Base-by-base conservation (phyloP, 495 filamentous ascomycete genomes). In the Xylaria cubensis region DNA sequence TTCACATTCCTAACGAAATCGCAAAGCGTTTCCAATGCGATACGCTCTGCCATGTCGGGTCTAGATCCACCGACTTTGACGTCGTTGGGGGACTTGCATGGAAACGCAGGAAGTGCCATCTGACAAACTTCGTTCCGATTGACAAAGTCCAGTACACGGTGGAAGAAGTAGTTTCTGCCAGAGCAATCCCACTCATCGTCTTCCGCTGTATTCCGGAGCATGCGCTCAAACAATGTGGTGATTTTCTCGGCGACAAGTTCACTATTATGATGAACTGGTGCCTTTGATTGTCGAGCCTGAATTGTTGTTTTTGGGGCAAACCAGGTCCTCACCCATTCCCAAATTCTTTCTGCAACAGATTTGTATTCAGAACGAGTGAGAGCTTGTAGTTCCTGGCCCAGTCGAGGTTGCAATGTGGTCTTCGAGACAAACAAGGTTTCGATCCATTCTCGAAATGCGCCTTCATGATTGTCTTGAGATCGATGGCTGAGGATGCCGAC, bases 61-160 rank as follows among this genome's bases (percentile, higher is more conserved):
- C 69, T 67, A 19, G 70, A 70, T 0, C 79, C 77, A 2, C 69
- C 65, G 55, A 81, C 79, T 51, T 81, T 81, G 26, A 73, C 63
- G 3, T 51, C 41, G 29, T 79, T 80, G 3, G 79, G 76, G 4
- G 79, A 81, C 64, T 81, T 81, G 73, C 79, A 81, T 0, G 79
- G 79, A 42, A 81, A 81, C 13, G 79, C 79, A 1, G 79, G 79
- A n/a, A 81, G 69, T 15, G 44, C 62, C 62, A 64, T 64, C 21
- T 64, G 21, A 19, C 78, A 74, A 19, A 77, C 32, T 29, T 80
- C 76, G 3, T 81, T 58, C 10, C 39, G 50, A 32, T 68, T 73
- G 15, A 78, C 73, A 64, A 81, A 82, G 46, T 77, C 72, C 29
- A 67, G 44, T 39, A 78, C 72, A 24, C 72, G 74, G 3, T 73